phyloP scores from a whole-genome alignment of 2,329 filamentous ascomycete genomes.

The Colletotrichum gloeosporioides region DNA sequence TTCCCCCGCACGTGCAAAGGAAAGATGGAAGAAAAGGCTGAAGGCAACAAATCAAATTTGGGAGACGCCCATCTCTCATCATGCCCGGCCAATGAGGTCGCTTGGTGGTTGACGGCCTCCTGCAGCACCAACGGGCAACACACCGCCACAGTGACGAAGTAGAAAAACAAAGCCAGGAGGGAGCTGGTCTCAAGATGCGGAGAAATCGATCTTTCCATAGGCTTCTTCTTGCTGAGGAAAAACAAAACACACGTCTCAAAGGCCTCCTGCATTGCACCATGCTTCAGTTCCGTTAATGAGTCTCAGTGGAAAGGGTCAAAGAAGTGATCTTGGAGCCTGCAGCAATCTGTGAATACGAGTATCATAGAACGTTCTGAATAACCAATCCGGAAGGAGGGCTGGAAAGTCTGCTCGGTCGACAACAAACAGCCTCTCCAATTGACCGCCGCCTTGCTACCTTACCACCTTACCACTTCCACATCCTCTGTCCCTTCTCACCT shows the following conservation, averaged over 20 bases:
- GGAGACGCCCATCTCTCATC: not conserved
- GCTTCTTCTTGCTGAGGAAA: not conserved
- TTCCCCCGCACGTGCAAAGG: not conserved
- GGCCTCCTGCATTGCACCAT: too few relatives aligned
- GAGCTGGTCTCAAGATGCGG: not conserved
- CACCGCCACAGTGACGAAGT: not conserved
- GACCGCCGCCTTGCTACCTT: not conserved
- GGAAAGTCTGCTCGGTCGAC: not conserved
- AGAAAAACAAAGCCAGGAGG: not conserved
- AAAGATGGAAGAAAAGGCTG: not conserved
- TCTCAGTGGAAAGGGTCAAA: too few relatives aligned
- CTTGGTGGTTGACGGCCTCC: not conserved
- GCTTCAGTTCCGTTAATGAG: too few relatives aligned
- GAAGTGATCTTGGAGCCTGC: too few relatives aligned
- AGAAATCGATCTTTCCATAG: accelerated
- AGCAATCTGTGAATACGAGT: too few relatives aligned
- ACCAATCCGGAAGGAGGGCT: not conserved
- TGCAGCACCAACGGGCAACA: not conserved
- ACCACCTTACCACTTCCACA: not conserved
- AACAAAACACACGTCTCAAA: not conserved
- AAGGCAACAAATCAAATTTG: not conserved
- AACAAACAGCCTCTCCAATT: not conserved
- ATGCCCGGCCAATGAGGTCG: not conserved
- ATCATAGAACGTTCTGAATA: not conserved
- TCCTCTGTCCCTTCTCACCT: not conserved